phyloP scores from a whole-genome alignment of 1,284 basidiomycete species.

The Kwoniella shivajii region DNA sequence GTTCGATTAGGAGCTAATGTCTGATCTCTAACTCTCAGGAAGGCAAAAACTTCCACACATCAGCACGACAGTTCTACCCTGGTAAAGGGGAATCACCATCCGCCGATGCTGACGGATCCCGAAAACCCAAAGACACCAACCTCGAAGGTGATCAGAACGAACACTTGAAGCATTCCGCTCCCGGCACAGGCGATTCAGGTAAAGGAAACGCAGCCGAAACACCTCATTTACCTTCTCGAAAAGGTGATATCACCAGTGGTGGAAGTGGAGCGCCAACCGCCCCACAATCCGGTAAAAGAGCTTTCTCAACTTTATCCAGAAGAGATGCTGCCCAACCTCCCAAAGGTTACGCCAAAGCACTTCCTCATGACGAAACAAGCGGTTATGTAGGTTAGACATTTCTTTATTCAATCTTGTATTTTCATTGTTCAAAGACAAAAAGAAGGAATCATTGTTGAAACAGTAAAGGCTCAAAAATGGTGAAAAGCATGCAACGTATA shows the following conservation, averaged over 20 bases:
- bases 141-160: slow-evolving; percentile 45
- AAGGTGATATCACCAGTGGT: slow-evolving; percentile 6
- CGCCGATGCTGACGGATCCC: slow-evolving; percentile 17
- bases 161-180: slow-evolving; percentile 40
- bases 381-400: slow-evolving; percentile 33
- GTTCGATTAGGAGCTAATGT: too few relatives aligned
- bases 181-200: slow-evolving; percentile 26
- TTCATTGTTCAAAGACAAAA: neutral
- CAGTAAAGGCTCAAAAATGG: neutral
- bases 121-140: slow-evolving; percentile 19
- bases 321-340: slow-evolving; percentile 19
- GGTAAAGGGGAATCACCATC: slow-evolving; percentile 9
- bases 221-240: slow-evolving; percentile 37
- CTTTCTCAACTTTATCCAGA: neutral
- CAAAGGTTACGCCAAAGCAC: slow-evolving; percentile 37
- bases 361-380: slow-evolving; percentile 26
- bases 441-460: too few relatives aligned
- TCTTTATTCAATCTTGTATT: too few relatives aligned
- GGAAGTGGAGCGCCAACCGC: slow-evolving; percentile 4
- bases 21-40: slow-evolving; percentile 16
- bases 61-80: slow-evolving; percentile 20
- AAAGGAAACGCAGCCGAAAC: slow-evolving; percentile 41
- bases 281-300: slow-evolving; percentile 1
- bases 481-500: neutral
- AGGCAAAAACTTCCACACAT: slow-evolving; percentile 35